Base-by-base conservation (phyloP, 495 filamentous ascomycete genomes). In the Trichoderma orchidacearum region DNA sequence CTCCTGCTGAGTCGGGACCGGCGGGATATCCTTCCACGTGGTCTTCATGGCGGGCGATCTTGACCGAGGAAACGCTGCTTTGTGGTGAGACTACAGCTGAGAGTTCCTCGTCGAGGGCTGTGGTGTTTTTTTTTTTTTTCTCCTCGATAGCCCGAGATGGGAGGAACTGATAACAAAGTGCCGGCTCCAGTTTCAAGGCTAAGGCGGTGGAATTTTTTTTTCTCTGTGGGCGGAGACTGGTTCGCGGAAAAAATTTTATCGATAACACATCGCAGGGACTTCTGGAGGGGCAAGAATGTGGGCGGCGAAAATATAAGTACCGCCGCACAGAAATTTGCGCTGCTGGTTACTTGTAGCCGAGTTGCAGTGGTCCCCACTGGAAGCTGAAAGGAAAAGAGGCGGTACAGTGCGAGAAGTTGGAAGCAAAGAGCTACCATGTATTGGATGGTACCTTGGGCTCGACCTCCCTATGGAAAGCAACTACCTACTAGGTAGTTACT, bases 1-100 rank as follows among this genome's bases (percentile, higher is more conserved):
- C 72, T 98, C 93, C 74, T 94, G 84, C 65, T 80, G 85, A 61
- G 88, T 95, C 30, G 93, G 93, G 61, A 98, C 93, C 58, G 94
- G 92, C 51, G 87, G 82, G 64, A 94, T 94, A 58, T 77, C 74
- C 60, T 80, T 80, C 77, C 77, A 80, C 32, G 74, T 79, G 51
- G 73, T 75, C 69, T 73, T 75, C 73, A 75, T 75, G 12, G 30
- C 68, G 60, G 62, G 55, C 55, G 25, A 51, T 54, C 21, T 31
- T 54, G 30, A 54, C 29, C 30, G 52, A 34, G 28, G 52, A 18
- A 48, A 21, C 12, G 52, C 21, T 25, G 52, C n/a, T 27, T 23
- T 15, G 21, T 28, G 30, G 53, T 55, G 53, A 55, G n/a, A 8
- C 15, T 18, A 35, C 30, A 54, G n/a, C 29, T 41, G 36, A 41